Evolutionary conservation across 108 stramenopile genomes (phyloP), one percentile per base, ranked within the genome.

Genomic region (Fragilaria crotonensis): DNA sequence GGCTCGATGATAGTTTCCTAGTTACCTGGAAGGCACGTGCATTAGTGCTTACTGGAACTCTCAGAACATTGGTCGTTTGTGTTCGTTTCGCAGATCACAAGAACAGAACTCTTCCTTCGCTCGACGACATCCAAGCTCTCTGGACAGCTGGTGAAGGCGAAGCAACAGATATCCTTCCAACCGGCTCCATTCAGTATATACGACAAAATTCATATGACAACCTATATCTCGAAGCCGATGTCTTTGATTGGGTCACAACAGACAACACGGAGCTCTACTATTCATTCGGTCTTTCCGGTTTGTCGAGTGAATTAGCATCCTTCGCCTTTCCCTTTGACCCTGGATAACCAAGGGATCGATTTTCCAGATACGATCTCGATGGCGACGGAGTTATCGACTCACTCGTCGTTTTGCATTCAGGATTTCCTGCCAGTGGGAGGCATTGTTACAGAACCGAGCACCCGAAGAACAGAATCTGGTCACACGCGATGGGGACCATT

Each of bases 331-430:
- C 45, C 1, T 7, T n/a, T 25, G 17, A 50, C n/a, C 31, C 19
- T 33, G 2, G 55, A 57, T n/a, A 33, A 19, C 32, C 20, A 33
- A 14, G 33, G 64, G 25, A 26, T 72, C n/a, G 66, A 68, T 33
- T 67, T 61, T 20, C 20, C 5, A 30, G 29, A 3, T 77, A 48
- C 44, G 78, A 79, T 48, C 5, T 30, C 5, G 70, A 79, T 52
- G 51, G 32, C 18, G 78, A 79, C 56, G 62, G 67, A 14, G 41
- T 30, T n/a, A 50, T 79, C 0, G 87, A 93, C 59, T 68, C 70
- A 0, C 60, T 93, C 9, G 64, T 77, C 27, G 36, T 93, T 14
- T 57, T 89, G n/a, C 82, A 84, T 50, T 70, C 72, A 44, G 90
- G 90, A 27, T 85, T 83, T 62, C 79, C 76, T 4, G 87, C 87